phyloP scores from a whole-genome alignment of 257 asterid species.

The Datura wrightii region DNA sequence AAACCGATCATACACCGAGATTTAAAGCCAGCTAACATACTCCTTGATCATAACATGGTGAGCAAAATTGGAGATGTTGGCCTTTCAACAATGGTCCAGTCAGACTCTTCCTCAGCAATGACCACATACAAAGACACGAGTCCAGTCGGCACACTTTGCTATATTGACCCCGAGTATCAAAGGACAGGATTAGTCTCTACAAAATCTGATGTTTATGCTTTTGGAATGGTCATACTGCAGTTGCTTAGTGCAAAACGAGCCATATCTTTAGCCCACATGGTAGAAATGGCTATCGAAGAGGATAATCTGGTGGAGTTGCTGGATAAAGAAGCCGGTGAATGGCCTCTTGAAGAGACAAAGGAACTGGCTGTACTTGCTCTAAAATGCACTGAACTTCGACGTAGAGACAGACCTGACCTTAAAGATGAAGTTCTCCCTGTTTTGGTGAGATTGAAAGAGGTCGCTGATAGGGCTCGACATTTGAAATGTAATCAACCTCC shows the following conservation, averaged over 20 bases:
- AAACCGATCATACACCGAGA: slow-evolving; percentile 84
- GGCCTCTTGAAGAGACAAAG: slow-evolving; percentile 78
- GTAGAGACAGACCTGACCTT: slow-evolving; percentile 75
- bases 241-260: slow-evolving; percentile 80
- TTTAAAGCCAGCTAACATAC: slow-evolving; percentile 88
- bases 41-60: slow-evolving; percentile 73
- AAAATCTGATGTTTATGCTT: slow-evolving; percentile 79
- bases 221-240: slow-evolving; percentile 79
- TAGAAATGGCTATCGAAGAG: slow-evolving; percentile 63
- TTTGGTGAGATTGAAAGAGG: slow-evolving; percentile 64
- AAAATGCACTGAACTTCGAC: slow-evolving; percentile 73
- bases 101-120: slow-evolving; percentile 47
- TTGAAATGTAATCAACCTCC: slow-evolving; percentile 33
- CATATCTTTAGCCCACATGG: slow-evolving; percentile 57
- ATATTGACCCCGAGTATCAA: slow-evolving; percentile 93
- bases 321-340: slow-evolving; percentile 67
- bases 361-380: slow-evolving; percentile 63
- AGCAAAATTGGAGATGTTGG: slow-evolving; percentile 96
- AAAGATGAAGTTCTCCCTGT: slow-evolving; percentile 58
- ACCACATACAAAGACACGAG: slow-evolving; percentile 47
- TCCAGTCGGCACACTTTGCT: slow-evolving; percentile 77
- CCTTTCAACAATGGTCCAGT: slow-evolving; percentile 63
- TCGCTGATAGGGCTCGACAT: slow-evolving; percentile 52
- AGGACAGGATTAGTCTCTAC: slow-evolving; percentile 73
- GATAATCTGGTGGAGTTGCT: slow-evolving; percentile 47